Conservation (phyloP, 257 asterid genomes). For the Solanum dulcamara region DNA sequence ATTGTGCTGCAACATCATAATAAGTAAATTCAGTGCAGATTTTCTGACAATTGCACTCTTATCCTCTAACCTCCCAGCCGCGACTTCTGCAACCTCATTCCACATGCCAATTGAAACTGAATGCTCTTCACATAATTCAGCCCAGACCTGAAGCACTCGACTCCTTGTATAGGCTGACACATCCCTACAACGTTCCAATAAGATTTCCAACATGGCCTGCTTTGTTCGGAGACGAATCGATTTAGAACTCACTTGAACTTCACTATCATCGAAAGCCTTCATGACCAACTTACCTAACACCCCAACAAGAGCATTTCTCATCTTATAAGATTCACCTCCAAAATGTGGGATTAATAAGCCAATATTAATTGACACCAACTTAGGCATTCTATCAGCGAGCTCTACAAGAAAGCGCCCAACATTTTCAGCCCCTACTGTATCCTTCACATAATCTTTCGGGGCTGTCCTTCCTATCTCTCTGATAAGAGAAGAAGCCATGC, state of each 20-base stretch:
- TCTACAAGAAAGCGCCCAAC: conserved; percentile 86
- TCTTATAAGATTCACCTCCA: conserved; percentile 95
- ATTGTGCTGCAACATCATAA: conserved; percentile 92
- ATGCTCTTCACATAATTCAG: conserved; percentile 89
- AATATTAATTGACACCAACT: conserved; percentile 62
- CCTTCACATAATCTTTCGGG: conserved; percentile 82
- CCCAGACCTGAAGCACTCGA: conserved; percentile 96
- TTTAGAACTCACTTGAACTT: conserved; percentile 75
- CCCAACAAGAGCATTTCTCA: conserved; percentile 91
- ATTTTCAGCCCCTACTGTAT: conserved; percentile 90
- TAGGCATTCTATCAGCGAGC: conserved; percentile 77
- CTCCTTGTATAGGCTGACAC: conserved; percentile 97
- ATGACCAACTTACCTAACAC: conserved; percentile 79
- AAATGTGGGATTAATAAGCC: conserved; percentile 92
- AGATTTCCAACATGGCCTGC: conserved; percentile 94
- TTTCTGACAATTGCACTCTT: conserved; percentile 97
- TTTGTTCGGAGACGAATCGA: conserved; percentile 78
- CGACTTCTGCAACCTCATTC: conserved; percentile 89
- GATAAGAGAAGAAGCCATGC: conserved; percentile 66
- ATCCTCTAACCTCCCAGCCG: conserved; percentile 94
- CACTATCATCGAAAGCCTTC: conserved; percentile 76
- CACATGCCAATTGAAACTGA: conserved; percentile 89
- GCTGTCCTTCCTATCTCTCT: conserved; percentile 80
- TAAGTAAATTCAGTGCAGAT: conserved; percentile 85
- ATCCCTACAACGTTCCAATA: conserved; percentile 95